Evolutionary conservation across 768 basidiomycete genomes (phyloP).

Genomic region (Psilocybe cubensis): DNA sequence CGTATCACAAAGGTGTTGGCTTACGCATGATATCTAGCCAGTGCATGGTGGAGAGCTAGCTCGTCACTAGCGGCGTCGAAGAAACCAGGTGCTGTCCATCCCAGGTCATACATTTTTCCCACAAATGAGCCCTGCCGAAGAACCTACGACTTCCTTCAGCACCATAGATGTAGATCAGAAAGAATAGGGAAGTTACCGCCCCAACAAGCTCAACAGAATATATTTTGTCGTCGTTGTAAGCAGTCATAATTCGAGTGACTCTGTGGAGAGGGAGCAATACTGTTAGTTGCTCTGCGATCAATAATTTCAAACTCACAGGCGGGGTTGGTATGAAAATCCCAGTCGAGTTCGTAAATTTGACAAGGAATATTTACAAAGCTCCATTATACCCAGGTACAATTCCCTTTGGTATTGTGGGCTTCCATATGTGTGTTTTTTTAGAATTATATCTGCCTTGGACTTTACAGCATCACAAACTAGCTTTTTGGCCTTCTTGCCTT

Average conservation of each 20-base stretch:
- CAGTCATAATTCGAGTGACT: conserved; percentile 42
- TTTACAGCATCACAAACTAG: not conserved
- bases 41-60: conserved; percentile 47
- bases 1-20: conserved; percentile 7
- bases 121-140: conserved; percentile 61
- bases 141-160: conserved; percentile 30
- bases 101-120: conserved; percentile 51
- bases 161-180: not conserved
- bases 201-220: conserved; percentile 65
- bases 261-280: not conserved
- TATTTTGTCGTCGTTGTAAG: conserved; percentile 52
- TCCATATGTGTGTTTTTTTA: not conserved
- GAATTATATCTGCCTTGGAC: not conserved
- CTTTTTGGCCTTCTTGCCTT: conserved; percentile 3
- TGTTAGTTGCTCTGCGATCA: no score
- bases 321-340: not conserved
- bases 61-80: conserved; percentile 43
- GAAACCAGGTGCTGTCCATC: conserved; percentile 49
- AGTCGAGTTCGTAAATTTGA: conserved; percentile 1
- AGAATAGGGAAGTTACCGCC: conserved; percentile 40
- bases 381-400: conserved; percentile 13
- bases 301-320: conserved; percentile 9
- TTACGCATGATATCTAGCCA: conserved; percentile 64
- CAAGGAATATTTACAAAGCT: conserved; percentile 4
- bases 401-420: conserved; percentile 1